Evolutionary conservation across 306 rosid genomes (phyloP).

Genomic region (Begonia loranthoides): DNA sequence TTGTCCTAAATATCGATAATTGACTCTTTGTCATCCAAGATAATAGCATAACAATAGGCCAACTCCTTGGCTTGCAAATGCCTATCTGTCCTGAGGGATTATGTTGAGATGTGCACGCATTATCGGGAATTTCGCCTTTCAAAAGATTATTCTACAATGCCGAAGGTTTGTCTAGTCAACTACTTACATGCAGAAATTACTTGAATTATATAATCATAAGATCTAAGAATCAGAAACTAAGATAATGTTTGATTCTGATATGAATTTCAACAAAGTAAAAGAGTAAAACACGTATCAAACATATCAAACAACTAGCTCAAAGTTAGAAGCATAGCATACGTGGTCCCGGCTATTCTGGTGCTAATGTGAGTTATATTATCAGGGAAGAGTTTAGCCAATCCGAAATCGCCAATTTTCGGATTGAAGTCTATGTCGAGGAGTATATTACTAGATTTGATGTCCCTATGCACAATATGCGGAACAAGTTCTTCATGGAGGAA

Average conservation of each 20-base stretch:
- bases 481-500: conserved; percentile 27
- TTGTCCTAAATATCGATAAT: no score
- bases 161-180: no score
- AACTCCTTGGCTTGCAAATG: no score
- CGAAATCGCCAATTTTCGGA: conserved; percentile 27
- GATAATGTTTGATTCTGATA: not conserved
- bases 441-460: conserved; percentile 28
- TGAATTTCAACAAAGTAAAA: no score
- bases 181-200: not conserved
- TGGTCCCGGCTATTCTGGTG: conserved; percentile 26
- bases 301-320: not conserved
- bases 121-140: no score
- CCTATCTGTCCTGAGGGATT: no score
- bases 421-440: conserved; percentile 12
- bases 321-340: conserved; percentile 16
- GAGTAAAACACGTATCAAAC: no score
- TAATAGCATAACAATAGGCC: no score
- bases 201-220: not conserved
- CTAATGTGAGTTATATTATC: conserved; percentile 23
- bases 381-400: conserved; percentile 25
- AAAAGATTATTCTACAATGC: no score
- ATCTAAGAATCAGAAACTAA: not conserved
- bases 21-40: no score
- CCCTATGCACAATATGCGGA: conserved; percentile 27
- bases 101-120: no score